These are phyloP conservation scores for Aureobasidium sp. DNA, from an alignment of 2,329 filamentous ascomycete genomes.

Conservation along the genomic window DNA sequence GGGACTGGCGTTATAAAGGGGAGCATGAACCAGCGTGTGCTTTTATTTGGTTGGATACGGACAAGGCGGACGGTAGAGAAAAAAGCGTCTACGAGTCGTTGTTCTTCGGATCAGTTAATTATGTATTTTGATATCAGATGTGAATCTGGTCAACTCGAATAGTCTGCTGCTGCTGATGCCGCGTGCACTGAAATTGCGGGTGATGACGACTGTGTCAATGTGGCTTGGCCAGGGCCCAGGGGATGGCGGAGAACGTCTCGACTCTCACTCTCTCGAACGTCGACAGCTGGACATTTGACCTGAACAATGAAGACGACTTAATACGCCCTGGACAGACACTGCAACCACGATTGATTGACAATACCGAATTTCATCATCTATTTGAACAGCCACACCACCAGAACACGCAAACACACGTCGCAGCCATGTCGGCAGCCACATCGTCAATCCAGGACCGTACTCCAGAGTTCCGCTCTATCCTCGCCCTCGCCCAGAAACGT, in stretches of 20 bases:
- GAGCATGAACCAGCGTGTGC: conserved; percentile 15
- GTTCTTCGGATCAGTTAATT: background rate
- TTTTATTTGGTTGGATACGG: background rate
- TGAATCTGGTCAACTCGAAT: background rate
- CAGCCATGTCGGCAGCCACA: conserved; percentile 27
- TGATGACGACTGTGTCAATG: background rate
- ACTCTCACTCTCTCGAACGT: background rate
- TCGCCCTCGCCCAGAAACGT: conserved; percentile 65
- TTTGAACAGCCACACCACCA: background rate
- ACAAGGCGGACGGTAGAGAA: conserved; percentile 1
- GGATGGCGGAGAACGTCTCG: background rate
- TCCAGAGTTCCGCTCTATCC: conserved; percentile 86
- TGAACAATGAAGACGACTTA: background rate
- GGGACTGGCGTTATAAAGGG: conserved; percentile 9
- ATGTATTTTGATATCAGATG: background rate
- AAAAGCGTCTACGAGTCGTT: conserved; percentile 12
- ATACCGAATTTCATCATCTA: background rate
- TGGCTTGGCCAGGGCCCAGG: conserved; percentile 1
- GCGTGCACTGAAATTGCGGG: background rate
- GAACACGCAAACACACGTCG: background rate
- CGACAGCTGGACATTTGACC: background rate
- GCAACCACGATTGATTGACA: background rate
- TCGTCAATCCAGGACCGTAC: conserved; percentile 92
- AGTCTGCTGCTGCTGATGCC: background rate
- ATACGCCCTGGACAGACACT: background rate